phyloP scores from a whole-genome alignment of 192 early-diverging fungal species.

The Rhizophagus prolifer region DNA sequence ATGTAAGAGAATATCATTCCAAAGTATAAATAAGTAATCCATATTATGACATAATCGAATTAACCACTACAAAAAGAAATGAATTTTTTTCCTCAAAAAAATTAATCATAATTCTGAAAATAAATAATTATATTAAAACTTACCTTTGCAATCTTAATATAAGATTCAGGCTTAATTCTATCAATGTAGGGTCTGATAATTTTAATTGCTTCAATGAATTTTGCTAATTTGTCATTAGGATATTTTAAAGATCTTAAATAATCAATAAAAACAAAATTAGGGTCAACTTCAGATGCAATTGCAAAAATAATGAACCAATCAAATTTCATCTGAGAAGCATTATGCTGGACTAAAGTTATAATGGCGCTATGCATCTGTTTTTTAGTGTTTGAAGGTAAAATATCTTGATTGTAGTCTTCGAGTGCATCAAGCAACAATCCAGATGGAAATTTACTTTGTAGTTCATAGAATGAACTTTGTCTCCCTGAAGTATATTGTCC shows the following conservation, averaged over 20 bases:
- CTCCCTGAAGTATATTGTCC: neutral
- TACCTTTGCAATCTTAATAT: neutral
- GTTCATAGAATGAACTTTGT: neutral
- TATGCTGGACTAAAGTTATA: neutral
- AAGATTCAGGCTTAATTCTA: neutral
- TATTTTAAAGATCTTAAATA: neutral
- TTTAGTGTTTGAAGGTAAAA: neutral
- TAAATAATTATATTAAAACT: neutral
- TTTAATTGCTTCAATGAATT: neutral
- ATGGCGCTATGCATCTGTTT: neutral
- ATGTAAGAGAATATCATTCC: neutral
- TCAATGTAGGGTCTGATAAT: neutral
- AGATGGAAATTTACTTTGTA: neutral
- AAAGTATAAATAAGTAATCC: neutral
- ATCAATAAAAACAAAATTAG: neutral
- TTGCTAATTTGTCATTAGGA: neutral
- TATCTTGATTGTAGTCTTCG: neutral
- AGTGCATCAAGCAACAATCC: neutral
- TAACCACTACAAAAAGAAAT: slow-evolving; percentile 10
- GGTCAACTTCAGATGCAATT: neutral
- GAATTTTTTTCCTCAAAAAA: neutral
- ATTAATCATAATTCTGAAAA: neutral
- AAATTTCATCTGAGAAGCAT: too few species aligned
- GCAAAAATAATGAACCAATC: neutral
- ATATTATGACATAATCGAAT: neutral